These are phyloP conservation scores for Hirsutella thompsonii DNA, from an alignment of 2,329 filamentous ascomycete genomes.

Conservation along the genomic window DNA sequence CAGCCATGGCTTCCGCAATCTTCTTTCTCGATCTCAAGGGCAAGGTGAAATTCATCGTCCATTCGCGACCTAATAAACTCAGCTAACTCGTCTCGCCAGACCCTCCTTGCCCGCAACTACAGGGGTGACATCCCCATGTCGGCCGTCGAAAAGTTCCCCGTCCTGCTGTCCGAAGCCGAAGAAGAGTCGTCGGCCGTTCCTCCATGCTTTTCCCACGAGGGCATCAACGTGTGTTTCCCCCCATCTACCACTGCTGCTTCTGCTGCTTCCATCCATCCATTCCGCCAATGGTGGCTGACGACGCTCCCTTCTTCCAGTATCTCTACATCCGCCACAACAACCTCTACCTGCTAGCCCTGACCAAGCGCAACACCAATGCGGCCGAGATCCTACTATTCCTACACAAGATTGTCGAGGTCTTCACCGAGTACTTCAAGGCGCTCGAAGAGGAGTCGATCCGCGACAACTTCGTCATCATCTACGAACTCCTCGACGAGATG, in stretches of 20 bases:
- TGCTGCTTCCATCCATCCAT: no score
- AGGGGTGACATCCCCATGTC: conserved; percentile 98
- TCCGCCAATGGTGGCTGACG: no score
- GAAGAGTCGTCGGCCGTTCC: conserved; percentile 97
- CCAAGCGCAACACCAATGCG: conserved; percentile 97
- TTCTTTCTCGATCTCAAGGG: conserved; percentile 99
- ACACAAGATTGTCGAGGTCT: conserved; percentile 96
- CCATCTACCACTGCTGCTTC: not conserved
- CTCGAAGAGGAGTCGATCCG: conserved; percentile 97
- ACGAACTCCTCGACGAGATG: conserved; percentile 98
- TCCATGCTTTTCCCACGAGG: conserved; percentile 95
- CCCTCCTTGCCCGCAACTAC: conserved; percentile 96
- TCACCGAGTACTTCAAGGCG: conserved; percentile 99
- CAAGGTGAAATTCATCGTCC: conserved; percentile 66
- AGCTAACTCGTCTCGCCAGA: conserved; percentile 39
- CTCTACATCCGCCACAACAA: conserved; percentile 99
- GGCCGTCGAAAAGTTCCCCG: conserved; percentile 93
- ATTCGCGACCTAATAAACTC: not conserved
- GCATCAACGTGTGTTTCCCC: conserved; percentile 71
- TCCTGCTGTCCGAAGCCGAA: conserved; percentile 94
- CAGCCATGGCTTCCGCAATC: conserved; percentile 81
- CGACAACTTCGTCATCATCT: conserved; percentile 99
- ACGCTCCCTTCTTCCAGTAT: conserved; percentile 55
- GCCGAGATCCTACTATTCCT: conserved; percentile 97
- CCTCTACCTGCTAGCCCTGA: conserved; percentile 92